Evolutionary conservation across 2,329 filamentous ascomycete species (phyloP), one percentile per base, ranked within the genome.

Genomic region (Nemania bipapillata): DNA sequence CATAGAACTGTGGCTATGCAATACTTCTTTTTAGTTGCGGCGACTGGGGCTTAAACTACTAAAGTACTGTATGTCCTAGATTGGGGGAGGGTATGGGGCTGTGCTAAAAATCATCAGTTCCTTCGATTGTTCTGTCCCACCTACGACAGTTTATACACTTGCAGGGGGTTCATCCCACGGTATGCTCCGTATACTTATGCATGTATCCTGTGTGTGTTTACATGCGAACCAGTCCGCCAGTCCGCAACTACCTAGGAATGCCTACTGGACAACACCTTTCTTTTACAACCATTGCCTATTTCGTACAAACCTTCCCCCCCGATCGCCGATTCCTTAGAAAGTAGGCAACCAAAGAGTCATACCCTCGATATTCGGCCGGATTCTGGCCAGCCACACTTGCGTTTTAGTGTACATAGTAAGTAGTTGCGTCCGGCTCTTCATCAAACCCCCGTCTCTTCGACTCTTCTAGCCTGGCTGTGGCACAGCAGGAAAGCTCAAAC

Each of bases 121-220:
- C 20, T 28, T 49, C 26, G 17, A 26, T 4, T 45, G 15, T 1
- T n/a, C 47, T 24, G 24, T 58, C 45, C 24, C n/a, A 49, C 22
- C 28, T 30, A n/a, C n/a, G n/a, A 3, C 8, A 17, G 65, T 67
- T 67, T 67, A 45, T 67, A 67, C 65, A 67, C 65, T 67, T 67
- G n/a, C n/a, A n/a, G n/a, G n/a, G n/a, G n/a, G n/a, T n/a, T n/a
- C n/a, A n/a, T n/a, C n/a, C n/a, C n/a, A n/a, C n/a, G n/a, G n/a
- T n/a, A n/a, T n/a, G n/a, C n/a, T n/a, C n/a, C n/a, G n/a, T n/a
- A n/a, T n/a, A n/a, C n/a, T n/a, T n/a, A n/a, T n/a, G n/a, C n/a
- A n/a, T n/a, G n/a, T n/a, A n/a, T n/a, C n/a, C n/a, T n/a, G n/a
- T n/a, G n/a, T n/a, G n/a, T n/a, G n/a, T n/a, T 37, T 9, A 37